Percentiles rank a stretch among this genome's conserved stretches.
Evolutionary conservation across 2,329 filamentous ascomycete species (phyloP).

Genomic region (Colletotrichum sp.): DNA sequence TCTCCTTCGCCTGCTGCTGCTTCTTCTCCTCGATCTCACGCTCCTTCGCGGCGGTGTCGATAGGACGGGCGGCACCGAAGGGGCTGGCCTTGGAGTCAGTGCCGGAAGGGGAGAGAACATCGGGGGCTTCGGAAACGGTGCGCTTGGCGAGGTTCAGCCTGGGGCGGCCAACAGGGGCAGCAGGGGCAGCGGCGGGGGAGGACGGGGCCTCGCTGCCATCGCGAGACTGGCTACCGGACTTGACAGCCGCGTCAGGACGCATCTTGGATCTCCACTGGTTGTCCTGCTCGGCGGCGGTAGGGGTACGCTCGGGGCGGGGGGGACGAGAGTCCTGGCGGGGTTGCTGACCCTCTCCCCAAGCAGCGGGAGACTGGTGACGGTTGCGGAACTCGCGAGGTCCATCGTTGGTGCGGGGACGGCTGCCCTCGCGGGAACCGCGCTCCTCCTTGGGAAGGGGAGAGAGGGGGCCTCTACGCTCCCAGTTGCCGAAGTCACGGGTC

Average conservation of each 20-base stretch:
- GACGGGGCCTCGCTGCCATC: constrained; percentile 79
- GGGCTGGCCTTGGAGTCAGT: constrained; percentile 84
- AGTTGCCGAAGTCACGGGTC: constrained; percentile 82
- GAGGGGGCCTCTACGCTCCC: constrained; percentile 93
- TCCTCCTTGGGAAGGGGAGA: constrained; percentile 69
- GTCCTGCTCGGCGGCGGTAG: constrained; percentile 90
- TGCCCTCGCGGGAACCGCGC: constrained; percentile 58
- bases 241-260: constrained; percentile 76
- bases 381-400: constrained; percentile 65
- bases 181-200: constrained; percentile 65
- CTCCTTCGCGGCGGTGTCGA: constrained; percentile 90
- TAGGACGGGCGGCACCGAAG: constrained; percentile 91
- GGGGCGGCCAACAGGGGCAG: constrained; percentile 69
- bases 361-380: constrained; percentile 73
- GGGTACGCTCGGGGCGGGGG: constrained; percentile 67
- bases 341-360: constrained; percentile 71
- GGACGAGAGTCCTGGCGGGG: constrained; percentile 73
- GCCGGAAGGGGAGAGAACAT: constrained; percentile 55
- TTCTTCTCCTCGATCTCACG: constrained; percentile 90
- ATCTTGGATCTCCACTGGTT: constrained; percentile 92
- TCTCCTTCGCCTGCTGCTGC: constrained; percentile 74
- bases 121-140: constrained; percentile 78
- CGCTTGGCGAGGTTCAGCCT: constrained; percentile 89
- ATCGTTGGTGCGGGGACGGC: constrained; percentile 60
- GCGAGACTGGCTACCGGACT: constrained; percentile 68